Evolutionary conservation across 192 early-diverging fungal species (phyloP), one percentile per base, ranked within the genome.

Genomic region (Coemansia sp.): DNA sequence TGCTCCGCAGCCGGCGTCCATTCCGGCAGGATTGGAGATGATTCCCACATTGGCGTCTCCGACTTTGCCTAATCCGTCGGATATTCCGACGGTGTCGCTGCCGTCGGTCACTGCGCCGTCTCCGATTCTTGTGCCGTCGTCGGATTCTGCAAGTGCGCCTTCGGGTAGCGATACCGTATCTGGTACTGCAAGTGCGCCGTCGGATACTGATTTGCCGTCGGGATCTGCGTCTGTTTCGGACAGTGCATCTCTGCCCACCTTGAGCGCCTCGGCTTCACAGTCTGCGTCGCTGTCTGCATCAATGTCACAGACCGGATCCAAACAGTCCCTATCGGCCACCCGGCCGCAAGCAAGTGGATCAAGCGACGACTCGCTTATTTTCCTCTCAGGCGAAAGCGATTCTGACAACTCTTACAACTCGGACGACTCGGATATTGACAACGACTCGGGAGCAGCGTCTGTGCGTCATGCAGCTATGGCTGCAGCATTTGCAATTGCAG

Each of bases 1-100:
- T 9, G 71, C 67, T 19, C 71, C 76, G 11, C 71, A 73, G 61
- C 67, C 71, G 0, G 76, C 76, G 0, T 79, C 76, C 3, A 79
- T 79, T 48, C 76, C 76, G 1, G 76, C 76, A 6, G 76, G 76
- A 4, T 65, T 79, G n/a, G 32, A 32, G 32, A 67, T 43, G 12
- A n/a, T 43, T 11, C 15, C 41, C 4, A 15, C 41, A 1, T 0
- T n/a, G 6, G 41, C 41, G 14, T n/a, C 41, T 2, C 58, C 37
- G 41, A 59, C 58, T 0, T 10, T 39, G n/a, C 11, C 58, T 14
- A 23, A 48, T 15, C 56, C 35, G 29, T 35, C 41, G 12, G 41
- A 43, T n/a, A n/a, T 43, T 43, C 41, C 41, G 41, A 43, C 41
- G 6, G 56, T 38, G 7, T 57, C 56, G 9, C 3, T 57, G n/a